Evolutionary conservation across 1,284 basidiomycete genomes (phyloP), one percentile per base, ranked within the genome.

Genomic region (Pyrrhoderma noxium): DNA sequence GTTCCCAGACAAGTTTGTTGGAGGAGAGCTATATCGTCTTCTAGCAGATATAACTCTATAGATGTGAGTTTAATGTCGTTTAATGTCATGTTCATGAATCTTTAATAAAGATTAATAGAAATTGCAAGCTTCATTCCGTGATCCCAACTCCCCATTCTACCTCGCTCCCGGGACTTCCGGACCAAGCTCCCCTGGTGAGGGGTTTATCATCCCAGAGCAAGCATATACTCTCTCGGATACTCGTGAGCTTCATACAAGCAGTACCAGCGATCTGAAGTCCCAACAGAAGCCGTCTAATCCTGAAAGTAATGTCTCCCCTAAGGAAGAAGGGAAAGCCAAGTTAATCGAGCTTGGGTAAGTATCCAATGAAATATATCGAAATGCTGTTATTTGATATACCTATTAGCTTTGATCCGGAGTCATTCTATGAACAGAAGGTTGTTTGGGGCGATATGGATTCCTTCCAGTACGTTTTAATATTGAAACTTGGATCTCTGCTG

Each of bases 381-480:
- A 16, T 25, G 21, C n/a, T 40, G 9, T 3, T 22, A 18, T 16
- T 16, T 19, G 3, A 40, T 35, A 35, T 44, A 11, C 3, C 9
- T 13, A 8, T 9, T 14, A 56, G 54, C 22, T 56, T 76, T 54
- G 80, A 85, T 59, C 70, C 75, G 3, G 57, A 62, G 35, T 83
- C 80, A 16, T 79, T 87, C 54, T 85, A 79, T 79, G 82, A 85
- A 60, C 85, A 88, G 62, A 68, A 65, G 16, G 74, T 89, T 11
- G 77, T 75, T 0, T 88, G 85, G 85, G 85, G 85, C 45, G 80
- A 88, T 59, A 78, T 82, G 37, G 86, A 89, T 60, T 69, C 84
- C 0, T 86, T 88, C 61, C 79, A 80, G 85, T 85, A 60, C 45
- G 80, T 65, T 34, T 40, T 14, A 0, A 18, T 51, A 37, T 18